Percentiles rank a stretch among this genome's conserved stretches.
phyloP scores from a whole-genome alignment of 192 early-diverging fungal genomes.

The Dimargaris cristalligena region DNA sequence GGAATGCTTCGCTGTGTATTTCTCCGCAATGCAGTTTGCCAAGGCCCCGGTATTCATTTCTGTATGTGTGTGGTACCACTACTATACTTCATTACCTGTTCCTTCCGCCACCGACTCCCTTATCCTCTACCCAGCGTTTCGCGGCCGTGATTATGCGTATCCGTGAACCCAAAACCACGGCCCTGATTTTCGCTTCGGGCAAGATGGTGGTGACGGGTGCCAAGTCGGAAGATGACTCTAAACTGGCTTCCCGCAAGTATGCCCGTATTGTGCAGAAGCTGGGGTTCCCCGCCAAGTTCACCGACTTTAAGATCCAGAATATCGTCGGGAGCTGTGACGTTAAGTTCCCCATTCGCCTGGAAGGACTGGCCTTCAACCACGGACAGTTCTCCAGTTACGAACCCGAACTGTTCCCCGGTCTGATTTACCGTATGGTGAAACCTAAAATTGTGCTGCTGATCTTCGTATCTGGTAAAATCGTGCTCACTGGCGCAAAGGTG shows the following conservation, averaged over 20 bases:
- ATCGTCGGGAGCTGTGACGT: constrained; percentile 99
- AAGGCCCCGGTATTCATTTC: no score
- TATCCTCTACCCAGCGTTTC: constrained; percentile 73
- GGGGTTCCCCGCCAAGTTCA: constrained; percentile 94
- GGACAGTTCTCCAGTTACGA: constrained; percentile 82
- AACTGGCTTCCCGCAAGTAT: constrained; percentile 94
- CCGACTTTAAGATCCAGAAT: constrained; percentile 99
- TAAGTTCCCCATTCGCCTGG: constrained; percentile 97
- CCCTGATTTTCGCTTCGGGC: constrained; percentile 96
- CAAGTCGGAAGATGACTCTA: constrained; percentile 94
- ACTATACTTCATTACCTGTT: no score
- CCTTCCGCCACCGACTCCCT: no score
- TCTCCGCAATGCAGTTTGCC: no score
- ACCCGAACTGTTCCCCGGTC: constrained; percentile 96
- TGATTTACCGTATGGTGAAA: constrained; percentile 97
- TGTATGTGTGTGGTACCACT: no score
- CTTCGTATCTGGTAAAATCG: constrained; percentile 98
- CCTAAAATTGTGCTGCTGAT: constrained; percentile 98
- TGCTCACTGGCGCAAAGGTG: constrained; percentile 97
- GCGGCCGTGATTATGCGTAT: constrained; percentile 99
- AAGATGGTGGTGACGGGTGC: constrained; percentile 99
- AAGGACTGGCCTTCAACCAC: constrained; percentile 89
- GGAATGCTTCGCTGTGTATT: no score
- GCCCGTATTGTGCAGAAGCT: constrained; percentile 98
- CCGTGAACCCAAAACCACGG: constrained; percentile 97